Percentiles rank a stretch among this genome's conserved stretches.
Conservation (phyloP, 495 filamentous ascomycete species). For the Delitschia confertaspora region DNA sequence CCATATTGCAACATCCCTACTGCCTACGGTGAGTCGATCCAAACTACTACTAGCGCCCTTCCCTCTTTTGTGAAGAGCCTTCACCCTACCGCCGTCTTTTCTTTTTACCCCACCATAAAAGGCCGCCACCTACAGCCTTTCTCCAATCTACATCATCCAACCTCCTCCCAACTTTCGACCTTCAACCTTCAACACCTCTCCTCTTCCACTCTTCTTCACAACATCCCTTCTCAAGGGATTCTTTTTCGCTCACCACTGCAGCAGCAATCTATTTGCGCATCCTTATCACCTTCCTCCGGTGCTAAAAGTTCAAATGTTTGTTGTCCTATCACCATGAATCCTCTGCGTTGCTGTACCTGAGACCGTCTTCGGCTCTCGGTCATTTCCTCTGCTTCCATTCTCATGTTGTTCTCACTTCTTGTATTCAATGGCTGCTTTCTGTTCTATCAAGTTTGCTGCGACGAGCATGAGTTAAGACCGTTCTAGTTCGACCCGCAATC, state of each 20-base stretch:
- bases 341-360: conserved; percentile 10
- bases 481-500: conserved; percentile 28
- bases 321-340: conserved; percentile 6
- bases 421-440: no score
- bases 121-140: background rate
- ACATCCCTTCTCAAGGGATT: background rate
- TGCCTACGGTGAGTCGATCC: no score
- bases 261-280: conserved; percentile 2
- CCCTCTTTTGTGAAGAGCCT: conserved; percentile 11
- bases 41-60: conserved; percentile 26
- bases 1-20: no score
- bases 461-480: conserved; percentile 30
- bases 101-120: conserved; percentile 24
- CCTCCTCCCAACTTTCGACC: background rate
- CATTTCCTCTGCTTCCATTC: no score
- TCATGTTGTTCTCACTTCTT: no score
- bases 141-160: background rate
- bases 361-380: no score
- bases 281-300: conserved; percentile 3
- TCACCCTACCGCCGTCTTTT: conserved; percentile 17
- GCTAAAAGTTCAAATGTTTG: conserved; percentile 24
- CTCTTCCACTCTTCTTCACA: no score
- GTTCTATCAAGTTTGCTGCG: no score
- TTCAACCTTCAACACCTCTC: background rate
- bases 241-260: conserved; percentile 1